phyloP scores from a whole-genome alignment of 2,329 filamentous ascomycete species.

The Clonostachys chloroleuca region DNA sequence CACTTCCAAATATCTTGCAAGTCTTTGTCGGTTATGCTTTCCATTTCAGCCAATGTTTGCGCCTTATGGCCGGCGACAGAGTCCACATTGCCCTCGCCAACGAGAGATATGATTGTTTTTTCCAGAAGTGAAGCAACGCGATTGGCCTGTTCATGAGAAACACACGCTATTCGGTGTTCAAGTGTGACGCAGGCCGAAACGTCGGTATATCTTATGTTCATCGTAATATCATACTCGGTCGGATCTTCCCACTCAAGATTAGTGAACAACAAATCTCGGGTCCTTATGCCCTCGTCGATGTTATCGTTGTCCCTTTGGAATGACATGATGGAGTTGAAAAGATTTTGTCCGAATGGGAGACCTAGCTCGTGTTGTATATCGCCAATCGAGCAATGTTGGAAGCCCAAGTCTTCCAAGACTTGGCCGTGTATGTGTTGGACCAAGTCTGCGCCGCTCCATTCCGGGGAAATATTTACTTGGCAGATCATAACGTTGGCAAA shows the following conservation, averaged over 20 bases:
- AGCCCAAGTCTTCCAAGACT: not conserved
- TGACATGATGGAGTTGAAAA: conserved; percentile 8
- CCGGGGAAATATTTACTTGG: not conserved
- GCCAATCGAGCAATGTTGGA: conserved; percentile 2
- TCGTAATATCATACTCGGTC: conserved; percentile 11
- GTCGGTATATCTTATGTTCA: conserved; percentile 2
- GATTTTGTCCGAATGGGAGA: conserved; percentile 2
- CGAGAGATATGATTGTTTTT: too few species aligned
- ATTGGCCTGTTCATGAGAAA: too few species aligned
- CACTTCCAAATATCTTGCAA: not conserved
- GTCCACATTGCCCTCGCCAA: too few species aligned
- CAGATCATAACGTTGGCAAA: conserved; percentile 52
- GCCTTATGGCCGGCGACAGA: too few species aligned
- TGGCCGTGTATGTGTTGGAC: conserved; percentile 14
- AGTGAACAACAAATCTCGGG: too few species aligned
- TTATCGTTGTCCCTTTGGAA: not conserved
- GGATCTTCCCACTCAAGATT: conserved; percentile 3
- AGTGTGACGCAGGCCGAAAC: too few species aligned
- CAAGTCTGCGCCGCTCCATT: not conserved
- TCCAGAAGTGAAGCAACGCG: too few species aligned
- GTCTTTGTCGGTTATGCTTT: not conserved
- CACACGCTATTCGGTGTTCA: too few species aligned
- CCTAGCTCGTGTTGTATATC: conserved; percentile 4
- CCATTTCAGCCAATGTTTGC: not conserved
- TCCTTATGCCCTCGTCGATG: too few species aligned